Base-by-base conservation (phyloP, 371 early-diverging fungal genomes). In the Mortierella sp. region DNA sequence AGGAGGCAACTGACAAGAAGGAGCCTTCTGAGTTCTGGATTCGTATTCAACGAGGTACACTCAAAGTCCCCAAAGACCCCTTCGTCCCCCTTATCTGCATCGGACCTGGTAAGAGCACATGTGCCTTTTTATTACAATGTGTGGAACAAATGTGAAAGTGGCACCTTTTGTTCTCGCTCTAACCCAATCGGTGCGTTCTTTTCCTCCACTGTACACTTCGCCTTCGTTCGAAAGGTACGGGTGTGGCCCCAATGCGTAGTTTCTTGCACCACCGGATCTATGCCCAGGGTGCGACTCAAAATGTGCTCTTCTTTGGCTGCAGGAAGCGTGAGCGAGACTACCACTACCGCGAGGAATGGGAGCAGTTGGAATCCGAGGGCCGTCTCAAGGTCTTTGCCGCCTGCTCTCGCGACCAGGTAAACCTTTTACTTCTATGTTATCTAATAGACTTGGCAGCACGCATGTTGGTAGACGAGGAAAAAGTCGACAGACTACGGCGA, bases 241-340 rank as follows among this genome's bases (percentile, higher is more conserved):
- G 98, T n/a, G 90, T 98, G 27, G 95, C 98, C 4, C 97, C 98
- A 5, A 97, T 98, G 94, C 92, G 96, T 54, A 91, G 96, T 51
- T 94, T 98, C 75, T 74, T 98, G n/a, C 91, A 95, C 75, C 90
- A 93, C 32, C 91, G 97, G 0, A 81, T 93, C 18, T 51, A 80
- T 14, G 75, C 89, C 77, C 71, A 80, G 75, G 71, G 87, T 77
- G 68, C 87, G 48, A 76, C 65, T 83, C 92, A 92, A 29, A 96
- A 96, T 60, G 81, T 90, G 8, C 82, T 98, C 58, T 95, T 97
- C 90, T 95, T 96, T 88, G 98, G 98, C 21, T 96, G 94, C 81
- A 93, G 99, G 73, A 90, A 93, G 75, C 78, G 71, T 1, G 86
- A 91, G 14, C 89, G 89, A 56, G 99, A 99, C 83, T 95, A 90